Evolutionary conservation across 2,329 filamentous ascomycete genomes (phyloP), one percentile per base, ranked within the genome.

Genomic region (Fusarium sp.): DNA sequence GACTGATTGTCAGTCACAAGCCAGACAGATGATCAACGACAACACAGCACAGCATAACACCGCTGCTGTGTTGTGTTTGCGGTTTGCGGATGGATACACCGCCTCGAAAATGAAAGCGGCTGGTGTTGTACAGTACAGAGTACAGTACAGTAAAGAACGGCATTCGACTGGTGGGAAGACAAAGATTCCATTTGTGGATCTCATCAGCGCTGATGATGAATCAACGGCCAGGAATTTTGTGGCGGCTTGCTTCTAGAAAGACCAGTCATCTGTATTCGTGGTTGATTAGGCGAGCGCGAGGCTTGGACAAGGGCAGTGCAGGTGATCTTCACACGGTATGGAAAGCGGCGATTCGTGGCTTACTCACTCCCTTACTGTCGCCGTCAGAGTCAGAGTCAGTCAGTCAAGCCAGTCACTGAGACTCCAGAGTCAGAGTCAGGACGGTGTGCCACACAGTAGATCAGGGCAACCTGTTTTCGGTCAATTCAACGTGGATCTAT

Each of bases 1-100:
- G 54, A 72, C 65, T 72, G 69, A 71, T 72, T 67, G 62, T 59
- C 69, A 71, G 65, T 72, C 69, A 67, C 65, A 63, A 69, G 58
- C 58, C 69, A 52, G 27, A 34, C 57, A 48, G 25, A 60, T 43
- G 69, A 70, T 69, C 69, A 72, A 45, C 43, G 53, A 25, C 49
- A 53, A 20, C 32, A 52, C 62, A 46, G 30, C 41, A 30, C 20
- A 38, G 48, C 54, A 38, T 16, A 38, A 16, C 16, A 38, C 34
- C n/a, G 9, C 34, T 38, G 34, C 34, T 38, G 34, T 49, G 40
- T 27, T 55, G 29, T 47, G 13, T 30, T 29, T 40, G 27, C 34
- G 43, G 38, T 64, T 63, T 48, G 27, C 32, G 18, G 18, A 38
- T 44, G 43, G 46, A 64, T 72, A 71, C 69, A 71, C 69, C 69